These are phyloP conservation scores for Penicillium italicum DNA, from an alignment of 2,329 filamentous ascomycete species.

Conservation along the genomic window DNA sequence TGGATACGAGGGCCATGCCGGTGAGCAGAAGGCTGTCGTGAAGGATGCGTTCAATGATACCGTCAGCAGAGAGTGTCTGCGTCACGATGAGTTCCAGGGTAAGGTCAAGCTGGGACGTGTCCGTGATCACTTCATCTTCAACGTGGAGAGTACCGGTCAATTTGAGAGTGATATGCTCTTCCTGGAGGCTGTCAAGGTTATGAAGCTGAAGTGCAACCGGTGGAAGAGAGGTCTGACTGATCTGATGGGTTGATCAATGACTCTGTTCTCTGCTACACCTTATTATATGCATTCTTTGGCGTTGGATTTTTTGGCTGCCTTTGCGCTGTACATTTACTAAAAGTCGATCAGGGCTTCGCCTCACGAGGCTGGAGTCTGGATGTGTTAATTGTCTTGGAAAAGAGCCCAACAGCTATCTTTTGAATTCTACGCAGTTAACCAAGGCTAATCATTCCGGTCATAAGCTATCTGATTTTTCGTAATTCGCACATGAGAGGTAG, in stretches of 20 bases:
- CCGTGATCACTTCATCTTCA: conserved; percentile 96
- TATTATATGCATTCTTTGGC: conserved; percentile 39
- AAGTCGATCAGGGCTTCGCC: conserved; percentile 31
- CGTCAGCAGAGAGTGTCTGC: conserved; percentile 85
- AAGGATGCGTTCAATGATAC: conserved; percentile 88
- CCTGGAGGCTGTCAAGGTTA: conserved; percentile 76
- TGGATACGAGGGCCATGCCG: conserved; percentile 69
- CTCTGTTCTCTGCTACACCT: conserved; percentile 10
- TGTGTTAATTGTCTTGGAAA: conserved; percentile 27
- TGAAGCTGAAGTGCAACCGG: conserved; percentile 74
- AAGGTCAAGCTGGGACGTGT: conserved; percentile 91
- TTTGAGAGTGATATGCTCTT: conserved; percentile 93
- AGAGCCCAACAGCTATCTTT: conserved; percentile 23
- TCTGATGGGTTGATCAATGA: conserved; percentile 35
- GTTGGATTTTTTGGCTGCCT: conserved; percentile 34
- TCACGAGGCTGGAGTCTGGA: conserved; percentile 34
- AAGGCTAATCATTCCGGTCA: conserved; percentile 9
- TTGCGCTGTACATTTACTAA: conserved; percentile 36
- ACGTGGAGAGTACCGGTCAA: conserved; percentile 90
- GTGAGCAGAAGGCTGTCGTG: conserved; percentile 84
- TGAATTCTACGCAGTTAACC: conserved; percentile 18
- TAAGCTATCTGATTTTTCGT: conserved; percentile 6
- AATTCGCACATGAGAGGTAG: background rate
- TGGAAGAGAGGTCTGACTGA: conserved; percentile 46
- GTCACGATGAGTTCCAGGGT: conserved; percentile 87